Evolutionary conservation across 495 filamentous ascomycete species (phyloP).

Genomic region (Polyplosphaeria fusca): DNA sequence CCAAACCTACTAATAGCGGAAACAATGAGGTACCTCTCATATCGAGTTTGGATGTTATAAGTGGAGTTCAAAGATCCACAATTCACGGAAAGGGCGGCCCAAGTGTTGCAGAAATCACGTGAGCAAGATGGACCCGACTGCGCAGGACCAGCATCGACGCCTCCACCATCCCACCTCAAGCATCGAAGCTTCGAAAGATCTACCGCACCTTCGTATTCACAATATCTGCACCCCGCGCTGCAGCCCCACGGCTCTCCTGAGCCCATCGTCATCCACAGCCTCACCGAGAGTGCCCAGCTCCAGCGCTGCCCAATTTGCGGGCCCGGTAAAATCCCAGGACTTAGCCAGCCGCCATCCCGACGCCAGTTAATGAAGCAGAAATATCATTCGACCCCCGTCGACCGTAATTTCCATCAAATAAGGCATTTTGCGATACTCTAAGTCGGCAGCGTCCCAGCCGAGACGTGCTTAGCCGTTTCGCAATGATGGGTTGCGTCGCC

Average conservation of each 20-base stretch:
- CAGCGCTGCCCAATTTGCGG: conserved; percentile 14
- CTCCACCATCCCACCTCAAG: too few species aligned
- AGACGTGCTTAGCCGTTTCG: conserved; percentile 14
- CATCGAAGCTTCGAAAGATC: not conserved
- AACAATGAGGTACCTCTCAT: too few species aligned
- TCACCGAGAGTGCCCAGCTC: conserved; percentile 1
- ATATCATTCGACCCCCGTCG: not conserved
- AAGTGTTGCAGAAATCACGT: too few species aligned
- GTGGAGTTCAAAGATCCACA: too few species aligned
- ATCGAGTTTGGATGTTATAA: too few species aligned
- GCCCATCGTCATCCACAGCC: conserved; percentile 1
- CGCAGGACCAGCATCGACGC: too few species aligned
- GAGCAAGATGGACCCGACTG: too few species aligned
- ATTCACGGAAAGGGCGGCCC: too few species aligned
- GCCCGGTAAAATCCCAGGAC: conserved; percentile 18
- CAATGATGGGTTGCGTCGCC: not conserved
- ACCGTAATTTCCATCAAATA: conserved; percentile 1
- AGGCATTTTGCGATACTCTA: too few species aligned
- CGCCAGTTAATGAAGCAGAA: conserved; percentile 10
- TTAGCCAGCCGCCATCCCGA: conserved; percentile 17
- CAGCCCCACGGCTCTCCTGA: not conserved
- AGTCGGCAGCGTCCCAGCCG: too few species aligned
- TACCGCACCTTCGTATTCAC: conserved; percentile 4
- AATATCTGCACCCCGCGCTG: conserved; percentile 13
- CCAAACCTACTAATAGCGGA: too few species aligned